Evolutionary conservation across 2,329 filamentous ascomycete species (phyloP).

Genomic region (Acephala macrosclerotiorum): DNA sequence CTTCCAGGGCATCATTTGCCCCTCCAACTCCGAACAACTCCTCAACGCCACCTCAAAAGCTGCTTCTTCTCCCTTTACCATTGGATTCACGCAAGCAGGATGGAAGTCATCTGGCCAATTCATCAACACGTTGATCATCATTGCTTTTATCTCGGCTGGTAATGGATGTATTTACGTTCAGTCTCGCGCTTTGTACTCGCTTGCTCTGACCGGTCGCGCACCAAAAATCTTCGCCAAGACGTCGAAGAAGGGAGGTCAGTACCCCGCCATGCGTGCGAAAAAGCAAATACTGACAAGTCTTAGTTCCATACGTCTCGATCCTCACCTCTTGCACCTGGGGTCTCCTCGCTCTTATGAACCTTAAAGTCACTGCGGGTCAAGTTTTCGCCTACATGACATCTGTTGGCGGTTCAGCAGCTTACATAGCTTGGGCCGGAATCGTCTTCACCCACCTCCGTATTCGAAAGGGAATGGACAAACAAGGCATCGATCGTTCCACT

Average conservation of each 20-base stretch:
- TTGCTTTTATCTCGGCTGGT: constrained; percentile 57
- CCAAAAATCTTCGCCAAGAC: constrained; percentile 60
- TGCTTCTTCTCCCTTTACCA: constrained; percentile 58
- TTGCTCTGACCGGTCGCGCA: constrained; percentile 60
- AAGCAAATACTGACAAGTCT: background rate
- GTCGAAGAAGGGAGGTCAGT: constrained; percentile 52
- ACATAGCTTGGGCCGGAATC: constrained; percentile 54
- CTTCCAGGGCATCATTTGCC: constrained; percentile 60
- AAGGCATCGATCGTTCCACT: constrained; percentile 48
- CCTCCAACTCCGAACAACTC: constrained; percentile 58
- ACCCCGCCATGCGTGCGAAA: background rate
- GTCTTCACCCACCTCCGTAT: constrained; percentile 55
- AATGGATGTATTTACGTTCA: constrained; percentile 64
- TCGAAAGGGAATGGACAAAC: constrained; percentile 47
- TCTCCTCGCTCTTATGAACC: constrained; percentile 52
- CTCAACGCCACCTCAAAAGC: constrained; percentile 55
- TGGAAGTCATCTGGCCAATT: constrained; percentile 60
- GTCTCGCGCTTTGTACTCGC: constrained; percentile 60
- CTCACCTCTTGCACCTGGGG: constrained; percentile 58
- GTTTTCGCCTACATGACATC: constrained; percentile 53
- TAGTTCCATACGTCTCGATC: constrained; percentile 54
- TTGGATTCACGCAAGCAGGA: constrained; percentile 58
- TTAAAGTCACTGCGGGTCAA: constrained; percentile 50
- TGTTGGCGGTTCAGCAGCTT: constrained; percentile 52
- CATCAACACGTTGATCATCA: constrained; percentile 61